Evolutionary conservation across 257 asterid genomes (phyloP), one percentile per base, ranked within the genome.

Genomic region (Fraxinus cuspidata): DNA sequence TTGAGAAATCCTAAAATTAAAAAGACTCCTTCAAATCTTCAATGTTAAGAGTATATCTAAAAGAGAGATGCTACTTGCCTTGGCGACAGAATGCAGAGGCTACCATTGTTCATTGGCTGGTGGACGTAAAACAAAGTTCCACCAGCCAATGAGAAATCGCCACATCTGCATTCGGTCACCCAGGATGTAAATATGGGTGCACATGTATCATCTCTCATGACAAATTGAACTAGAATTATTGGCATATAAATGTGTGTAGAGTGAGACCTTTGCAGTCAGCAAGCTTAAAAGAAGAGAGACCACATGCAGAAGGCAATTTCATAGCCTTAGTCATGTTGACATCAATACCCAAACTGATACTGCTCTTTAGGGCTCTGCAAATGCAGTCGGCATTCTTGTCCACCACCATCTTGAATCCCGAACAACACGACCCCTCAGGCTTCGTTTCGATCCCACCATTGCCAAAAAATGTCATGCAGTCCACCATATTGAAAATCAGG

Each of bases 321-420:
- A 0, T 19, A 13, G 85, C 87, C 77, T 66, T 71, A 32, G 81
- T 71, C 60, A 81, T 56, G 63, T 84, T 70, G 65, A 83, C 12
- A 13, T 47, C 65, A 28, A 83, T 38, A 0, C 87, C 87, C 0
- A 77, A 29, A 31, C 49, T 49, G 2, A 23, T 38, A 19, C 69
- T 31, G 0, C 5, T 71, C 6, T 32, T 34, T 0, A 83, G 15
- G 11, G 81, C 87, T 32, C 31, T 23, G 32, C 87, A 84, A 0
- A 84, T 29, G 42, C 85, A 81, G 13, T 70, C 75, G 0, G 74
- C 74, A 58, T 81, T 31, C 21, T 38, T 28, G 5, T 42, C 5
- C 16, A 78, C 7, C 49, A 75, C 78, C 2, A 3, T 75, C 58
- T 78, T 69, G 3, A 78, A 44, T 0, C 81, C 85, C 71, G 51